phyloP scores from a whole-genome alignment of 768 basidiomycete genomes.

The Filobasidium floriforme region DNA sequence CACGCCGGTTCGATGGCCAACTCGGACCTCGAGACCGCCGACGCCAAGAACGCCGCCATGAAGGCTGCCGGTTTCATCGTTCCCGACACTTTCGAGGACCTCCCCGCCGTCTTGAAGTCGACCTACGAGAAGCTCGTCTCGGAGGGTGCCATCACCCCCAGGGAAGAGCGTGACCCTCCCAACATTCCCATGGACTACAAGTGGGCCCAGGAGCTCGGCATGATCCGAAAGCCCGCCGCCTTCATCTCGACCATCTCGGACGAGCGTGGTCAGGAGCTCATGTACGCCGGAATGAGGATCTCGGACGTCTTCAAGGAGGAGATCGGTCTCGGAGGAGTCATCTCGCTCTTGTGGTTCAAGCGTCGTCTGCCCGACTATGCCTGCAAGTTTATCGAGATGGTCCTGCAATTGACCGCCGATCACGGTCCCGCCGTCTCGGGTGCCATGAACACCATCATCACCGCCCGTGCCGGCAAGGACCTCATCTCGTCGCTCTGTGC shows the following conservation, averaged over 20 bases:
- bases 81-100: slow-evolving; percentile 93
- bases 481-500: slow-evolving; percentile 91
- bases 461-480: slow-evolving; percentile 98
- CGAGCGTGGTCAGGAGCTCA: slow-evolving; percentile 94
- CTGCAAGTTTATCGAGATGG: slow-evolving; percentile 99
- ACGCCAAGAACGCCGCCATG: slow-evolving; percentile 96
- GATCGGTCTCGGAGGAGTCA: slow-evolving; percentile 93
- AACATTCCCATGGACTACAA: slow-evolving; percentile 99
- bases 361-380: slow-evolving; percentile 83
- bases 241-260: slow-evolving; percentile 99
- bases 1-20: slow-evolving; percentile 98
- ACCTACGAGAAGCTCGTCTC: slow-evolving; percentile 76
- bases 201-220: slow-evolving; percentile 79
- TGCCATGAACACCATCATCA: slow-evolving; percentile 99
- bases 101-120: slow-evolving; percentile 73
- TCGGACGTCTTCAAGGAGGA: slow-evolving; percentile 96
- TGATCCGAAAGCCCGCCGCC: slow-evolving; percentile 96
- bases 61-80: slow-evolving; percentile 89
- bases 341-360: slow-evolving; percentile 96
- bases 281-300: slow-evolving; percentile 98
- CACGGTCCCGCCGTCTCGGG: slow-evolving; percentile 96
- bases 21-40: slow-evolving; percentile 93
- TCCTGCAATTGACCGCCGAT: slow-evolving; percentile 96
- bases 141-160: slow-evolving; percentile 59
- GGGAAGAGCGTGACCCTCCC: slow-evolving; percentile 78